phyloP scores from a whole-genome alignment of 257 asterid genomes.

The Solanum chmielewskii region DNA sequence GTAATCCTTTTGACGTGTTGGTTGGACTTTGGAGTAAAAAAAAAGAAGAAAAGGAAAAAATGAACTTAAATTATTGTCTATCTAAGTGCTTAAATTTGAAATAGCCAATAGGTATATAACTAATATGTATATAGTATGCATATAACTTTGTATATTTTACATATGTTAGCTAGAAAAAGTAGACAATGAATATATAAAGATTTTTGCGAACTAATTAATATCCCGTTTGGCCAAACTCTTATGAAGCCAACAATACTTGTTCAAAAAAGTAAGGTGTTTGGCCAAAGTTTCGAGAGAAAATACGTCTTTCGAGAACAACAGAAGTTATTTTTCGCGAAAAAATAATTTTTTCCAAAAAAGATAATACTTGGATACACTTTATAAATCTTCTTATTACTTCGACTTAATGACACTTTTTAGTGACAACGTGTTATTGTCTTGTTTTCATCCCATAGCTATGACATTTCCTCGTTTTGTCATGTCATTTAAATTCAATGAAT shows the following conservation, averaged over 20 bases:
- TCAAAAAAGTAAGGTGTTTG: background rate
- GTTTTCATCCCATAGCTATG: background rate
- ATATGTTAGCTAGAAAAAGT: background rate
- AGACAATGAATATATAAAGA: background rate
- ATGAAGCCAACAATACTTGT: background rate
- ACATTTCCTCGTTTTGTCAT: background rate
- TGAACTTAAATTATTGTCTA: background rate
- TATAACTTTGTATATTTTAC: background rate
- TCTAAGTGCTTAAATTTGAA: background rate
- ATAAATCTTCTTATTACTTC: background rate
- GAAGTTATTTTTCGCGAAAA: too few relatives aligned
- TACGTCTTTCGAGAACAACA: too few relatives aligned
- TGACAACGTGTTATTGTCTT: background rate
- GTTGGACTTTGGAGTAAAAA: background rate
- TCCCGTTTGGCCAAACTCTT: rapidly evolving
- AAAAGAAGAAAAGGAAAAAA: background rate
- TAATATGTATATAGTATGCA: background rate
- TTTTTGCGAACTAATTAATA: background rate
- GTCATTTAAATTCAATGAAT: background rate
- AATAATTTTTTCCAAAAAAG: too few relatives aligned
- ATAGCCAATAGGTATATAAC: too few relatives aligned
- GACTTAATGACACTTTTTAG: background rate
- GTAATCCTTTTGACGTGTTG: background rate
- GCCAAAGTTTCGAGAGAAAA: too few relatives aligned
- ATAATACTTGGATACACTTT: background rate